phyloP scores from a whole-genome alignment of 352 stramenopile genomes.

The Globisporangium yorkense region DNA sequence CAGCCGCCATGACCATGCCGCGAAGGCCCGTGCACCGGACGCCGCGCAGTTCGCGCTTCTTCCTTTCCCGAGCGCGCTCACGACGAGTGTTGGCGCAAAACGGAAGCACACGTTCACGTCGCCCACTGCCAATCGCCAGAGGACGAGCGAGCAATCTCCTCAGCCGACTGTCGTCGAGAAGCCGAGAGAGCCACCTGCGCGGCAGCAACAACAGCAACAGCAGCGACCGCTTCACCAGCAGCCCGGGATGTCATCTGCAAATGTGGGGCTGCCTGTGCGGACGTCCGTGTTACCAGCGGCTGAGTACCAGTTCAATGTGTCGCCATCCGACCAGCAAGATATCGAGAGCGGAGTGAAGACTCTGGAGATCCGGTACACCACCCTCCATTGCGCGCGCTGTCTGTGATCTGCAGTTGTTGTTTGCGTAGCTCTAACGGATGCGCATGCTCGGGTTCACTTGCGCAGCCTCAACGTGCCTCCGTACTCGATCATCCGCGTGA shows the following conservation, averaged over 20 bases:
- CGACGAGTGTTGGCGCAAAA: slow-evolving; percentile 2
- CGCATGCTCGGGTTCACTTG: background rate
- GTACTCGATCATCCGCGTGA: slow-evolving; percentile 64
- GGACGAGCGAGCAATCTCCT: background rate
- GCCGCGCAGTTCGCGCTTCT: slow-evolving; percentile 2
- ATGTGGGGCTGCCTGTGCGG: background rate
- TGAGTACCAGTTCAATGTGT: slow-evolving; percentile 56
- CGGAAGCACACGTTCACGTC: slow-evolving; percentile 5
- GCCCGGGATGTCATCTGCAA: background rate
- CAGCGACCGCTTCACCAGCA: background rate
- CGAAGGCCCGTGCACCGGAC: background rate
- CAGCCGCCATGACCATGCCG: background rate
- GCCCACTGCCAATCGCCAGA: background rate
- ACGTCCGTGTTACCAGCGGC: slow-evolving; percentile 20
- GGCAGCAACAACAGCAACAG: slow-evolving; percentile 10
- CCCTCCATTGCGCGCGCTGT: background rate
- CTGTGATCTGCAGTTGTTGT: background rate
- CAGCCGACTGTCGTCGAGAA: slow-evolving; percentile 11
- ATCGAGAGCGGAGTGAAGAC: slow-evolving; percentile 49
- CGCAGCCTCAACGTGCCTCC: slow-evolving; percentile 49
- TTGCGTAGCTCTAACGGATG: background rate
- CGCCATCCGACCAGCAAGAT: slow-evolving; percentile 29
- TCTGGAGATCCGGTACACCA: slow-evolving; percentile 55
- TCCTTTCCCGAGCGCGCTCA: background rate
- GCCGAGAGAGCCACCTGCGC: background rate